A percentile compares a stretch with the other conserved stretches of the same genome.
Conservation (phyloP, 177 flowering plant genomes). For the Vitis hybrid region DNA sequence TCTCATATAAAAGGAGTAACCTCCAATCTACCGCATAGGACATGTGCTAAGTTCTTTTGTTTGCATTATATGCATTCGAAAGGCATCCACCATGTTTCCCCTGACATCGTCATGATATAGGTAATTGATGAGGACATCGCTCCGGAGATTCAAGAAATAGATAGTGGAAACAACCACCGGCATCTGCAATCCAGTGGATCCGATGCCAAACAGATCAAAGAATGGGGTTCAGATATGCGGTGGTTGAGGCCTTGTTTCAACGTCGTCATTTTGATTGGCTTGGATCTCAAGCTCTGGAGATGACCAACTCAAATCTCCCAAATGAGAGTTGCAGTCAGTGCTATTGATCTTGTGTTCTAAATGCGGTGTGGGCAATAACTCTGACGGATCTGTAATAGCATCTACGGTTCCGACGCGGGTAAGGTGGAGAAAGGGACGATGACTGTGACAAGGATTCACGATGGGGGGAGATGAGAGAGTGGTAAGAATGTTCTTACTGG, state of each 20-base stretch:
- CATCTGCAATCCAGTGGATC: conserved; percentile 53
- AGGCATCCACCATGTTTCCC: conserved; percentile 13
- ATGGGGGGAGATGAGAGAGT: conserved; percentile 5
- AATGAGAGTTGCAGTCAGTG: too few species aligned
- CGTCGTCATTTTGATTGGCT: too few species aligned
- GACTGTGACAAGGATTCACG: conserved; percentile 40
- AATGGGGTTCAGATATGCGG: conserved; percentile 2
- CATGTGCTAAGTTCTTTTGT: too few species aligned
- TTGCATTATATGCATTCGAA: too few species aligned
- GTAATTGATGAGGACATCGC: conserved; percentile 97
- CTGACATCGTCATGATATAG: conserved; percentile 98
- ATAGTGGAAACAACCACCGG: conserved; percentile 98
- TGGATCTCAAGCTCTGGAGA: too few species aligned
- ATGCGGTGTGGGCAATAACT: too few species aligned
- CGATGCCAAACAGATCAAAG: not conserved
- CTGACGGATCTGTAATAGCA: conserved; percentile 8
- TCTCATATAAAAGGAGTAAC: too few species aligned
- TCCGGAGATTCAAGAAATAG: conserved; percentile 93
- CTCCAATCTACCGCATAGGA: too few species aligned
- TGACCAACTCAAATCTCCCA: too few species aligned
- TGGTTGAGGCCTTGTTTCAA: not conserved
- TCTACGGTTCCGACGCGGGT: conserved; percentile 83
- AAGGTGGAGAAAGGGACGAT: conserved; percentile 78
- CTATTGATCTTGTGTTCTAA: too few species aligned
- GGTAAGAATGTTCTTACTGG: conserved; percentile 19